Conservation (phyloP, 2,329 filamentous ascomycete genomes). For the Xylaria polymorpha region DNA sequence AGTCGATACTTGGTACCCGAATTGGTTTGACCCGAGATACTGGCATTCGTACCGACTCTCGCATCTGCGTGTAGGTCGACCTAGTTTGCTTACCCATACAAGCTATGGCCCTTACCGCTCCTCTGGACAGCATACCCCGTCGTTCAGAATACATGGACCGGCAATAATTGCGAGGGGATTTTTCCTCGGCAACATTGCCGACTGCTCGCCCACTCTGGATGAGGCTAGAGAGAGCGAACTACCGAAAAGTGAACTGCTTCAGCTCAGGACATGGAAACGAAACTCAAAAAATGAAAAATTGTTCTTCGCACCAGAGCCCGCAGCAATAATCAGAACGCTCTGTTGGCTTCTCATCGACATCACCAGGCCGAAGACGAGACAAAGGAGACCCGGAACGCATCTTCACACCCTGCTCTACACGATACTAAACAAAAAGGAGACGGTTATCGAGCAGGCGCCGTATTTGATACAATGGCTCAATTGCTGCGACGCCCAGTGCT, state of each 20-base stretch:
- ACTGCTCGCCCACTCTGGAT: slow-evolving; percentile 33
- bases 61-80: slow-evolving; percentile 16
- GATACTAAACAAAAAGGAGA: slow-evolving; percentile 24
- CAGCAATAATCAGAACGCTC: slow-evolving; percentile 18
- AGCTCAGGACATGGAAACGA: slow-evolving; percentile 31
- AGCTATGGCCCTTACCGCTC: slow-evolving; percentile 33
- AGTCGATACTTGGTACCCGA: slow-evolving; percentile 34
- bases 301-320: slow-evolving; percentile 23
- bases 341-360: slow-evolving; percentile 37
- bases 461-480: slow-evolving; percentile 33
- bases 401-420: slow-evolving; percentile 26
- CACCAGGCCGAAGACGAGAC: slow-evolving; percentile 24
- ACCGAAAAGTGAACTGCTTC: slow-evolving; percentile 16
- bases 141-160: slow-evolving; percentile 23
- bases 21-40: slow-evolving; percentile 35
- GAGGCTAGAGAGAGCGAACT: slow-evolving; percentile 30
- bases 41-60: slow-evolving; percentile 30
- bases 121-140: slow-evolving; percentile 26
- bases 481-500: slow-evolving; percentile 33
- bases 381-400: slow-evolving; percentile 19
- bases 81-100: slow-evolving; percentile 27
- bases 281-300: slow-evolving; percentile 26
- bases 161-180: slow-evolving; percentile 24
- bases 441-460: slow-evolving; percentile 25
- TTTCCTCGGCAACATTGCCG: slow-evolving; percentile 28